phyloP scores from a whole-genome alignment of 2,329 filamentous ascomycete species.

The Calonectria leucothoes region DNA sequence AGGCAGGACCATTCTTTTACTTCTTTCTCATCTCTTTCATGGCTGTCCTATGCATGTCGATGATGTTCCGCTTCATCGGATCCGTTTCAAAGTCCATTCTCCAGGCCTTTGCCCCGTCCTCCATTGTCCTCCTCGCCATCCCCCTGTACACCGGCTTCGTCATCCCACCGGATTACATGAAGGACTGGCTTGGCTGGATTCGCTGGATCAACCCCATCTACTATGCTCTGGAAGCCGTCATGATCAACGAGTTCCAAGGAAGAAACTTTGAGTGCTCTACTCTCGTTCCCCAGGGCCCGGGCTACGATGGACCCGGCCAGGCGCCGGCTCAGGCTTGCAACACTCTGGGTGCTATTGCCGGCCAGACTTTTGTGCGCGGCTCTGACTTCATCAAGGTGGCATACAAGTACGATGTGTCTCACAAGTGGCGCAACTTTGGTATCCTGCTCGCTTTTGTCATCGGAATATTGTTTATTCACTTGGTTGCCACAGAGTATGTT shows the following conservation, averaged over 20 bases:
- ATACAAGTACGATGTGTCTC: constrained; percentile 14
- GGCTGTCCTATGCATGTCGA: constrained; percentile 72
- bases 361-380: not conserved
- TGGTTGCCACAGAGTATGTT: constrained; percentile 32
- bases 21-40: constrained; percentile 60
- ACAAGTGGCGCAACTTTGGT: constrained; percentile 33
- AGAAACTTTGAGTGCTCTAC: not conserved
- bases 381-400: constrained; percentile 17
- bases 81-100: constrained; percentile 31
- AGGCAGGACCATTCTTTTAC: constrained; percentile 61
- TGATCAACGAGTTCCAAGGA: constrained; percentile 1
- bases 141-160: constrained; percentile 54
- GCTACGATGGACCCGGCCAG: not conserved
- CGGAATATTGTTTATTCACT: constrained; percentile 23
- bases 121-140: constrained; percentile 47
- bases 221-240: not conserved
- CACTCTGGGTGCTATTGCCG: not conserved
- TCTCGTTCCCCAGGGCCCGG: not conserved
- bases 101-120: constrained; percentile 35
- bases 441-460: constrained; percentile 24
- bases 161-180: not conserved
- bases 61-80: constrained; percentile 61
- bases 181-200: not conserved
- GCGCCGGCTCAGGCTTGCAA: not conserved
- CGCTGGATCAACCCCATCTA: not conserved